These are phyloP conservation scores for Backusella luteola DNA, from an alignment of 192 early-diverging fungal species.

Conservation along the genomic window DNA sequence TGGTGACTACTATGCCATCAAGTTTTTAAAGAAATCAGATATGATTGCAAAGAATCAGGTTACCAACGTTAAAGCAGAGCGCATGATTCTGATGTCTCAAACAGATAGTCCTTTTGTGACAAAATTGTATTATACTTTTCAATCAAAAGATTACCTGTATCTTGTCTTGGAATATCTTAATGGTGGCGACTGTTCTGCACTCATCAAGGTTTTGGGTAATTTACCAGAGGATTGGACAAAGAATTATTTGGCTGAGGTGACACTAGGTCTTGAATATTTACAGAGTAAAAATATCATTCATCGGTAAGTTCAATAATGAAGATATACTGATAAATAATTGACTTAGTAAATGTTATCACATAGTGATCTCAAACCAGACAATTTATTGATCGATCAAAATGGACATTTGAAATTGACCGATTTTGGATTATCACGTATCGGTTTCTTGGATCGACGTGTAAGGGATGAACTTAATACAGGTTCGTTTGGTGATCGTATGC, in stretches of 20 bases:
- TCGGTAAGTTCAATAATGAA: constrained; percentile 49
- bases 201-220: constrained; percentile 68
- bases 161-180: constrained; percentile 89
- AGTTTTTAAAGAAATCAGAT: constrained; percentile 81
- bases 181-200: constrained; percentile 83
- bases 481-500: constrained; percentile 1
- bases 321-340: neutral
- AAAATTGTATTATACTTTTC: constrained; percentile 82
- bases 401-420: constrained; percentile 88
- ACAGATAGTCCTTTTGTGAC: constrained; percentile 84
- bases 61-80: constrained; percentile 84
- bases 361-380: constrained; percentile 87
- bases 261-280: constrained; percentile 81
- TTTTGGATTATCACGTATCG: constrained; percentile 84
- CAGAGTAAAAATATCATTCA: constrained; percentile 79
- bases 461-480: constrained; percentile 47
- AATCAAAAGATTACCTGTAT: constrained; percentile 81
- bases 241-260: constrained; percentile 86
- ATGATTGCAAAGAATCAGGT: constrained; percentile 95
- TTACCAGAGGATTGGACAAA: constrained; percentile 84
- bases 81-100: constrained; percentile 82
- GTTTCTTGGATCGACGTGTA: constrained; percentile 79
- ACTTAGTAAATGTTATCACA: neutral
- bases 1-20: constrained; percentile 87
- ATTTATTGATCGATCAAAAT: constrained; percentile 81